Base-by-base conservation (phyloP, 2,329 filamentous ascomycete species). In the Fulvia fulva region DNA sequence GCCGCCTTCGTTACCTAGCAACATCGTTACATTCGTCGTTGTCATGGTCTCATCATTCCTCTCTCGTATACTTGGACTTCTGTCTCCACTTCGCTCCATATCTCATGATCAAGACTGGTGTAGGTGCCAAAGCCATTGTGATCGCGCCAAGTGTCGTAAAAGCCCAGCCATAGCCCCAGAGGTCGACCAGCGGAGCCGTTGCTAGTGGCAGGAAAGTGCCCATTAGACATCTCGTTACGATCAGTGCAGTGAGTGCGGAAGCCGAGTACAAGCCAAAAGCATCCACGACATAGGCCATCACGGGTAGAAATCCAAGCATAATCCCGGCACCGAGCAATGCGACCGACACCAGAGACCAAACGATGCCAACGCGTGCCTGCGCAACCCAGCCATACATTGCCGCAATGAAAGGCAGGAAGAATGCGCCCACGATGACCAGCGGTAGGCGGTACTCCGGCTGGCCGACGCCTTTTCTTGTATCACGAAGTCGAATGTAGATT, bases 361-460 rank as follows among this genome's bases (percentile, higher is more conserved):
- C 80, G 78, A 83, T 83, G 63, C 83, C 81, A 0, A 74, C 64
- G 32, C 73, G 71, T 1, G 71, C 72, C 55, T 83, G 74, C 0
- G 81, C 80, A 0, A 76, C 76, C 82, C 82, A 85, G 41, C 82
- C 83, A 63, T 85, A 86, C 67, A 80, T 77, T 61, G 84, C 82
- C 1, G 86, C 69, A 0, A 81, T 80, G 0, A 76, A 62, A 0
- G 83, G 82, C 0, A 81, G 75, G 1, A 86, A 58, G 0, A 85
- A 45, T 0, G 79, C 79, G 0, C 80, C 81, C 0, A 80, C 73
- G 11, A 83, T 67, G 70, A 85, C 81, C 2, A 87, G 73, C 0
- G 85, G 85, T 0, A 87, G 75, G n/a, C 86, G 82, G 65, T 82
- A 84, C 63, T 89, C 87, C 0, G 87, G 86, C 19, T 69, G 71